Evolutionary conservation across 768 basidiomycete genomes (phyloP).

Genomic region (Lentinus tigrinus): DNA sequence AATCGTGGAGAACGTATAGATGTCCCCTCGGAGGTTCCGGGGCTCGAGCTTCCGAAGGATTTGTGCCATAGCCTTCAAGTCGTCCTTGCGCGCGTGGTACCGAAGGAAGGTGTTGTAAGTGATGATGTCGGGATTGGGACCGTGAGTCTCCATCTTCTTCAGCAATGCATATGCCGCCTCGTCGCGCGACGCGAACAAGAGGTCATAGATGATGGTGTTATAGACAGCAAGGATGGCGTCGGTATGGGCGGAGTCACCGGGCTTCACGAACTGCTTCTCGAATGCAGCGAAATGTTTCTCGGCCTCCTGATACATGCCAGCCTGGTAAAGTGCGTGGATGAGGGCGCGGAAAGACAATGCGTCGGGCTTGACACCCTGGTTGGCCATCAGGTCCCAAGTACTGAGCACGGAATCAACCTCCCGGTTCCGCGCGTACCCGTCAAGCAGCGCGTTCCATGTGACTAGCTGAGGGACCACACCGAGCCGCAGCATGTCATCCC

Average conservation of each 20-base stretch:
- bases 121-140: constrained; percentile 67
- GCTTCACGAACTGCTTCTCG: constrained; percentile 32
- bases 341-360: constrained; percentile 66
- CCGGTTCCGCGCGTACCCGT: constrained; percentile 54
- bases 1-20: constrained; percentile 85
- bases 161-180: constrained; percentile 39
- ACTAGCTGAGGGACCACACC: constrained; percentile 51
- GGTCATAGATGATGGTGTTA: constrained; percentile 73
- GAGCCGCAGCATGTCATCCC: constrained; percentile 61
- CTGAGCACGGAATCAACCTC: constrained; percentile 51
- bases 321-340: constrained; percentile 58
- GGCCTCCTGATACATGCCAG: constrained; percentile 50
- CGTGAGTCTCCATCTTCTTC: constrained; percentile 38
- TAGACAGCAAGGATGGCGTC: constrained; percentile 44
- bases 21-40: constrained; percentile 63
- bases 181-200: constrained; percentile 43
- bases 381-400: constrained; percentile 64
- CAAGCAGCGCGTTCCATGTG: constrained; percentile 73
- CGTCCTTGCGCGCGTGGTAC: constrained; percentile 59
- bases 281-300: constrained; percentile 52
- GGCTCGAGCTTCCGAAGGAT: constrained; percentile 58
- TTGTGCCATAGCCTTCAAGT: constrained; percentile 60
- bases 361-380: constrained; percentile 58
- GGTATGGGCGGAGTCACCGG: neutral
- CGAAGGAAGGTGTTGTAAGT: constrained; percentile 82